A percentile compares a stretch with the other conserved stretches of the same genome.
Conservation (phyloP, 768 basidiomycete species). For the Pleurotus pulmonarius region DNA sequence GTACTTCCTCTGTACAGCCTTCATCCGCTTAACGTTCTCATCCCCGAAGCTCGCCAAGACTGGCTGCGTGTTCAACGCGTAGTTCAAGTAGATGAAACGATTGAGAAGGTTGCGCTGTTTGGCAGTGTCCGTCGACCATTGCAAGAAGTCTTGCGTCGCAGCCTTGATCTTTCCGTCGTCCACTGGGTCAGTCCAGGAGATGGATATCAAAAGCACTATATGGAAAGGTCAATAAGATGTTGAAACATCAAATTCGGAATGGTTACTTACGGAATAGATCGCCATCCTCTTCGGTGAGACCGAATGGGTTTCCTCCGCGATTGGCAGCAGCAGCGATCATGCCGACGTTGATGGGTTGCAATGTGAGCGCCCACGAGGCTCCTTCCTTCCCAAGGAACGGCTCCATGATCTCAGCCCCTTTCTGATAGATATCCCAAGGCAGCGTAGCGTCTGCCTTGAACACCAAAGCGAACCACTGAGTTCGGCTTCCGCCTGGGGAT, state of each 20-base stretch:
- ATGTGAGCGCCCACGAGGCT: constrained; percentile 2
- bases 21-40: constrained; percentile 1
- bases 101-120: constrained; percentile 2
- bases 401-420: constrained; percentile 3
- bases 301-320: constrained; percentile 10
- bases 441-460: constrained; percentile 7
- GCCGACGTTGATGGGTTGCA: constrained; percentile 11
- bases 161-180: constrained; percentile 8
- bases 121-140: constrained; percentile 5
- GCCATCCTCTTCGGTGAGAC: constrained; percentile 8
- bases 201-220: constrained; percentile 2
- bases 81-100: constrained; percentile 11
- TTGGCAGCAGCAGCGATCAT: constrained; percentile 2
- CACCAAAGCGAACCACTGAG: constrained; percentile 11
- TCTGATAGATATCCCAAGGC: constrained; percentile 9
- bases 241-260: too few species aligned
- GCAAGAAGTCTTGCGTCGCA: background rate
- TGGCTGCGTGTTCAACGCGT: constrained; percentile 1
- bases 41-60: constrained; percentile 1
- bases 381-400: background rate
- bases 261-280: constrained; percentile 10
- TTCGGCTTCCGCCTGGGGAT: constrained; percentile 5
- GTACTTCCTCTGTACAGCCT: background rate
- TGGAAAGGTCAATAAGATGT: too few species aligned
- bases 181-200: constrained; percentile 10